These are phyloP conservation scores for Yarrowia yakushimensis DNA, from an alignment of 805 yeast genomes.

Conservation along the genomic window DNA sequence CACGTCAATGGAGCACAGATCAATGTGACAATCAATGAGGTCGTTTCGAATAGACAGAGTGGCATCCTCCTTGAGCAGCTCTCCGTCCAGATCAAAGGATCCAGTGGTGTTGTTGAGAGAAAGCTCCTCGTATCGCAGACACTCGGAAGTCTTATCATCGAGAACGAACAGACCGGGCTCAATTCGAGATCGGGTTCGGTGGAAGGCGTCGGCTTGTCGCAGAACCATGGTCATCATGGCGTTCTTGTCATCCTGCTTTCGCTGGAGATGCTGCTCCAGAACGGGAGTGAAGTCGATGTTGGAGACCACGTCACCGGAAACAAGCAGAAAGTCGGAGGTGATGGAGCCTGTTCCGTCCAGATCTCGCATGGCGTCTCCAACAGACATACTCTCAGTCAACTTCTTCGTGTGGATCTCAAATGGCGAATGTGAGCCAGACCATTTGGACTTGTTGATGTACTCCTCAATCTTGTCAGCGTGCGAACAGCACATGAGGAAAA, in stretches of 20 bases:
- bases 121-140: constrained; percentile 79
- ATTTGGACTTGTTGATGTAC: constrained; percentile 58
- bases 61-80: constrained; percentile 63
- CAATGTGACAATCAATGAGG: constrained; percentile 93
- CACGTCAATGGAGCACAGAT: constrained; percentile 89
- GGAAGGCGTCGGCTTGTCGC: constrained; percentile 77
- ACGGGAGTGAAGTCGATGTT: constrained; percentile 77
- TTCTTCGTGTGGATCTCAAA: constrained; percentile 74
- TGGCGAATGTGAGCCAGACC: constrained; percentile 58
- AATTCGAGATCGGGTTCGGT: constrained; percentile 74
- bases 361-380: constrained; percentile 97
- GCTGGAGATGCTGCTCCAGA: constrained; percentile 66
- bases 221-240: constrained; percentile 93
- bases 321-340: constrained; percentile 81
- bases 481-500: constrained; percentile 81
- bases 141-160: constrained; percentile 68
- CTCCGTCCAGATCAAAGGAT: constrained; percentile 71
- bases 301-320: constrained; percentile 94
- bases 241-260: constrained; percentile 73
- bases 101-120: constrained; percentile 47
- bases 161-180: constrained; percentile 84
- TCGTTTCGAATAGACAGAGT: constrained; percentile 79
- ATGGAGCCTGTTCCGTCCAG: constrained; percentile 86
- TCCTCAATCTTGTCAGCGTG: constrained; percentile 86
- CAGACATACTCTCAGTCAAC: constrained; percentile 82